Evolutionary conservation across 495 filamentous ascomycete species (phyloP), one percentile per base, ranked within the genome.

Genomic region (Penicillium malachiteum): DNA sequence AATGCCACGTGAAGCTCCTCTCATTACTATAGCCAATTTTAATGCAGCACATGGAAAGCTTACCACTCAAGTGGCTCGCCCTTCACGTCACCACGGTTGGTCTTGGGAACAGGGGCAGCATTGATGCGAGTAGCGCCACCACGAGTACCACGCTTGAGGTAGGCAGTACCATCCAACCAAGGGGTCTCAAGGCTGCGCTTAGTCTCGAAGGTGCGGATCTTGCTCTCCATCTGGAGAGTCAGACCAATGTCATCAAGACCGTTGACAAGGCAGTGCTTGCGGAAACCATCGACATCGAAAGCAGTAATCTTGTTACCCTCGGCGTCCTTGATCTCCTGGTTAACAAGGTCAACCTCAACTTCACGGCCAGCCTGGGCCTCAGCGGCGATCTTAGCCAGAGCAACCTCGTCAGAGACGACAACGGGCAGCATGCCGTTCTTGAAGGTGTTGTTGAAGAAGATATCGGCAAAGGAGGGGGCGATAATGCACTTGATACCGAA

Each of bases 381-480:
- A 21, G 81, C 85, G 39, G 88, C 87, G 57, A 98, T 86, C 60
- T 75, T 78, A 8, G 85, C 78, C 3, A 97, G 78, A 13, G 78
- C 83, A 8, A 62, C 80, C 44, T 84, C 67, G 69, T 92, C 82
- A 34, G 79, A 75, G 69, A 98, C 88, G 37, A 80, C 73, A 58
- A 97, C 82, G 26, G 93, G 92, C 37, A 98, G 81, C 94, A 98
- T 98, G 73, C 93, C 94, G 76, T 98, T 98, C 82, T 98, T 98
- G 84, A 97, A 97, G 14, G 90, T 95, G 78, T 98, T 98, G 83
- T 97, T 98, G 84, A 92, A 96, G 84, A 97, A 97, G 73, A 98
- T 98, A 66, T 98, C 94, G 55, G 91, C 93, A 64, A 89, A 98
- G 13, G 86, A 90, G 10, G 92, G 90, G 1, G 93, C 94, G 61